These are phyloP conservation scores for Saitozyma podzolica DNA, from an alignment of 768 basidiomycete species.

Conservation along the genomic window DNA sequence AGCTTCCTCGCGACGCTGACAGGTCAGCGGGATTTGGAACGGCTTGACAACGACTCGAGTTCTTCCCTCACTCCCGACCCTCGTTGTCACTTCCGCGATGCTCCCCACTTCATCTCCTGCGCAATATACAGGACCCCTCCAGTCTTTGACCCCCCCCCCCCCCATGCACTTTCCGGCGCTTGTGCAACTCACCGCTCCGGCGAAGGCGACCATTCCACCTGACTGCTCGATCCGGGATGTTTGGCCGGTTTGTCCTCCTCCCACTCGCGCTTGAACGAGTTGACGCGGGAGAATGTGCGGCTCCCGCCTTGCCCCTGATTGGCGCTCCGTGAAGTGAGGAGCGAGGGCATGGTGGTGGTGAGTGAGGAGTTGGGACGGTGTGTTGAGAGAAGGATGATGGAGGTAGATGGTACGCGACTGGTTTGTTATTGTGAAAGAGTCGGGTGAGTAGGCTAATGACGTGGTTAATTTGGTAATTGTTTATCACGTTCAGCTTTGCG, in stretches of 20 bases:
- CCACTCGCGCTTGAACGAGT: constrained; percentile 43
- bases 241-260: constrained; percentile 13
- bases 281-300: constrained; percentile 35
- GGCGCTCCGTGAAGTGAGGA: too few relatives aligned
- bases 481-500: too few relatives aligned
- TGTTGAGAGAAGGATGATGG: constrained; percentile 4
- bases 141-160: neutral
- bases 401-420: constrained; percentile 16
- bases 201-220: constrained; percentile 17
- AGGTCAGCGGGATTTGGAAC: too few relatives aligned
- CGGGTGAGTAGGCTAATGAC: too few relatives aligned
- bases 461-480: too few relatives aligned
- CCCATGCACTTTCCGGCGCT: neutral
- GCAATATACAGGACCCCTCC: neutral
- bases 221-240: neutral
- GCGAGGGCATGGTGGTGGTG: too few relatives aligned
- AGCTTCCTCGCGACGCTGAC: neutral
- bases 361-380: too few relatives aligned
- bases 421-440: constrained; percentile 17
- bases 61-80: too few relatives aligned
- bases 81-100: neutral
- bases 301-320: too few relatives aligned
- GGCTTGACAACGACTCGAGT: too few relatives aligned
- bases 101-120: neutral
- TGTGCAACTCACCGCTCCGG: constrained; percentile 7